Evolutionary conservation across 768 basidiomycete genomes (phyloP), one percentile per base, ranked within the genome.

Genomic region (Asterophora parasitica): DNA sequence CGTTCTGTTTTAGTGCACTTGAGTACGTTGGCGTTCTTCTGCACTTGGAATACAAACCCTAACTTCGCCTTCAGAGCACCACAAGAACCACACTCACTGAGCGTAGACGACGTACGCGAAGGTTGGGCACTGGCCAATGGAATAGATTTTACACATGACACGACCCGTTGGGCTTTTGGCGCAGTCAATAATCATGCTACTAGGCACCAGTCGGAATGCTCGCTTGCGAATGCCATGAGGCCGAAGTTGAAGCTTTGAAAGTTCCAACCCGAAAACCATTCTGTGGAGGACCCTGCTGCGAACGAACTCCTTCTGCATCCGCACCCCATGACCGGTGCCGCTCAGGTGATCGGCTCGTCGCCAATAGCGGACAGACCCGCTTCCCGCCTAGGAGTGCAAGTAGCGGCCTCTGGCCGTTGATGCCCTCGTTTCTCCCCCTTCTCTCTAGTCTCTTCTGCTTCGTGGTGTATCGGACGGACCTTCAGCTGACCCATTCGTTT

Each of bases 61-160:
- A 50, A 69, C 50, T 36, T 33, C 42, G 31, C 51, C 50, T 48
- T 13, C 61, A 91, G 89, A 91, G 67, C 86, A 90, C 70, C 87
- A 90, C 80, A 91, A 92, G 79, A 89, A 92, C 73, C 83, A 88
- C 65, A 70, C 83, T n/a, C 90, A 92, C 69, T 92, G 72, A 57
- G 43, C 35, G 52, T 53, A 49, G 42, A 47, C 30, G 19, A 42
- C 42, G 43, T 38, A 37, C 30, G 16, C 44, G 52, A 48, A 32
- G 37, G 39, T 51, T 35, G 45, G 46, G 42, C 28, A 27, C 7
- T 49, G 26, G 48, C 36, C 39, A 13, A 26, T 42, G 50, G 40
- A 45, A 52, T 59, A 54, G 53, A 57, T 42, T 27, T 44, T 49
- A 40, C 26, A 32, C 38, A 45, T 41, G 32, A 36, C 45, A 39